Evolutionary conservation across 2,329 filamentous ascomycete species (phyloP).

Genomic region (Clonostachys rhizophaga): DNA sequence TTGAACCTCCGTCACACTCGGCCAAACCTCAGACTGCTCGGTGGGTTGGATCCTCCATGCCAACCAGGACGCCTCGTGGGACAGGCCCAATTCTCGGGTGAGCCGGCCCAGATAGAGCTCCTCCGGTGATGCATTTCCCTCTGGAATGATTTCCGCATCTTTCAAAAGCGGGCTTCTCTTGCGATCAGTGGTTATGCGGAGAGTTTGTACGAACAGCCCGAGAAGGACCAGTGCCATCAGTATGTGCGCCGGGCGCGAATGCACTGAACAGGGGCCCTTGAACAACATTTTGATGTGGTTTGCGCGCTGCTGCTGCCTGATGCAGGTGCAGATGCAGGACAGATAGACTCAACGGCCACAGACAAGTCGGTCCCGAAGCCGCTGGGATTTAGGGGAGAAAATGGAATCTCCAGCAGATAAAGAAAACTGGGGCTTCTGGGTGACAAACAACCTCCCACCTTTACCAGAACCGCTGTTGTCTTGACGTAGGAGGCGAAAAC

Average conservation of each 20-base stretch:
- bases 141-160: constrained; percentile 5
- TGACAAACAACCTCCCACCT: no score
- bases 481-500: no score
- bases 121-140: constrained; percentile 14
- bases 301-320: no score
- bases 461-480: no score
- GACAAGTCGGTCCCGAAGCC: no score
- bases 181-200: constrained; percentile 1
- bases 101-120: constrained; percentile 23
- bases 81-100: constrained; percentile 15
- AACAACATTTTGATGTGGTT: constrained; percentile 3
- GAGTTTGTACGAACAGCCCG: constrained; percentile 7
- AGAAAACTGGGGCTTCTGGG: no score
- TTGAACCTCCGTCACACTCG: constrained; percentile 19
- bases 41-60: constrained; percentile 22
- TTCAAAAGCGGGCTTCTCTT: constrained; percentile 1
- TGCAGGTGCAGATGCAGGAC: no score
- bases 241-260: constrained; percentile 10
- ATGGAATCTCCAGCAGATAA: no score
- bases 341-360: no score
- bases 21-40: constrained; percentile 16
- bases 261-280: constrained; percentile 12
- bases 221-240: constrained; percentile 7
- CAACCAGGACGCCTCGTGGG: constrained; percentile 23
- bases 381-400: no score